Conservation (phyloP, 345 rosid species). For the Gossypium thurberi region DNA sequence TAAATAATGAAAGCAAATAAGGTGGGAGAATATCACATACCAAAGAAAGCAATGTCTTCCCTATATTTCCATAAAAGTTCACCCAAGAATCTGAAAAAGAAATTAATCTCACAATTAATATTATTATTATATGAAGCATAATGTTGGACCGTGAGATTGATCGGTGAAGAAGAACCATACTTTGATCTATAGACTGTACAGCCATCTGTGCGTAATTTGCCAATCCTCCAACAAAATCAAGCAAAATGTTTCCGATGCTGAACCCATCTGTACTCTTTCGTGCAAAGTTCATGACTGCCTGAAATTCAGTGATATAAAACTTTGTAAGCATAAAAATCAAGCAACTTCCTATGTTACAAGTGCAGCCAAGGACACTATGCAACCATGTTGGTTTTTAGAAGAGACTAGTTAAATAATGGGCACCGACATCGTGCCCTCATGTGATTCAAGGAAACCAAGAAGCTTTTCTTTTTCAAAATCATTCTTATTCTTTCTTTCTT, state of each 20-base stretch:
- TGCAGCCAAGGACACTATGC: not conserved
- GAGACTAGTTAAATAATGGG: not conserved
- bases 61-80: constrained; percentile 89
- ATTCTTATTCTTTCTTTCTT: not conserved
- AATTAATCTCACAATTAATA: constrained; percentile 1
- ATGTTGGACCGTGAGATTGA: not conserved
- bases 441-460: not conserved
- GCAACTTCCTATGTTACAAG: not conserved
- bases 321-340: not conserved
- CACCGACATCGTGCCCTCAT: not conserved
- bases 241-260: constrained; percentile 84
- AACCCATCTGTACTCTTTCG: constrained; percentile 88
- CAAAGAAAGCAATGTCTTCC: constrained; percentile 79
- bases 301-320: constrained; percentile 10
- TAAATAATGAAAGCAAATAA: not conserved
- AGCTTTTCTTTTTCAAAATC: not conserved
- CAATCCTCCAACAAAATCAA: constrained; percentile 73
- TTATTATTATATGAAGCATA: constrained; percentile 2
- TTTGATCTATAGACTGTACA: constrained; percentile 77
- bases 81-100: constrained; percentile 76
- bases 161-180: constrained; percentile 29
- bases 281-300: constrained; percentile 77
- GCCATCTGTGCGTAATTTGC: constrained; percentile 68
- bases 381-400: not conserved
- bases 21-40: constrained; percentile 29